Base-by-base conservation (phyloP, 768 basidiomycete genomes). In the Daedaleopsis nitida region DNA sequence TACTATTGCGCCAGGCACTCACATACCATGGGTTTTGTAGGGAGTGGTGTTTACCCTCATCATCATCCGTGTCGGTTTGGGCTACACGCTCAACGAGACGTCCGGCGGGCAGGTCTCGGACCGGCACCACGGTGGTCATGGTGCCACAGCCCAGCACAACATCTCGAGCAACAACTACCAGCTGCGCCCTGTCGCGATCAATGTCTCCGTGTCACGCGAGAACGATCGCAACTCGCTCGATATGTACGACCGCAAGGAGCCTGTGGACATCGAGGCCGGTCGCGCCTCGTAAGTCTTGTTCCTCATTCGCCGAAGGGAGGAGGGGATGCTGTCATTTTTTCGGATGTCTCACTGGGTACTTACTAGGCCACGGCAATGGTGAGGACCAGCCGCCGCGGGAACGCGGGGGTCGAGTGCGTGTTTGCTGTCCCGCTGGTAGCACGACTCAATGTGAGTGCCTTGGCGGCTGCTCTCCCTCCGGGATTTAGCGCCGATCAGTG, bases 211-310 rank as follows among this genome's bases (percentile, higher is more conserved):
- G 35, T 59, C 58, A n/a, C 49, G 55, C 27, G 56, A 54, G 42
- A 42, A 59, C 54, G 62, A 64, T 58, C 54, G 62, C 17, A 24
- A 32, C 35, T 59, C 58, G 53, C 58, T 64, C 54, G 62, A 64
- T 6, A 44, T 17, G 14, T 64, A 52, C 62, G 55, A 64, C 44
- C 54, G 45, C 49, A 64, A 55, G 21, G 38, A 55, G 42, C 53
- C 35, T 3, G 50, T 27, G 17, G 53, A 55, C 19, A 55, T 52
- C 52, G 52, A 37, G 38, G 4, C 34, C 35, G 34, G 24, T 32
- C 27, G 7, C 27, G 27, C 27, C 27, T 32, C 27, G 7, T 32
- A 7, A 32, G 7, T 32, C 27, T 32, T 7, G 27, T 3, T 7
- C 27, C 7, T 32, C 7, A 7, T 32, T 7, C n/a, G n/a, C n/a